Conservation (phyloP, 495 filamentous ascomycete genomes). For the Xeromyces bisporus region DNA sequence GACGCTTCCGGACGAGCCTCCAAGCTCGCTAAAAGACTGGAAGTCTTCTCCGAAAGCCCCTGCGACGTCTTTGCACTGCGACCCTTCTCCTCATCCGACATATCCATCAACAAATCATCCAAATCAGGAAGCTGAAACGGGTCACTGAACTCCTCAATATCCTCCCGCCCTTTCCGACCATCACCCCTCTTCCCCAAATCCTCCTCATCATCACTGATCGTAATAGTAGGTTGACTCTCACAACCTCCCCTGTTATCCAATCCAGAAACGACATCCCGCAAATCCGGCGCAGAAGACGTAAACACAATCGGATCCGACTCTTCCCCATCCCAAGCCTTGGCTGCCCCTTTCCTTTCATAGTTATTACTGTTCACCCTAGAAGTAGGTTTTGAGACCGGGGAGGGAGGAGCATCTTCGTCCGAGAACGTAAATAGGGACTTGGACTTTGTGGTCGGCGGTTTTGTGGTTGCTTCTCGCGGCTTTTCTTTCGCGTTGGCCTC, state of each 20-base stretch:
- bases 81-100: too few species aligned
- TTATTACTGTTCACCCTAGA: neutral
- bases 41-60: slow-evolving; percentile 22
- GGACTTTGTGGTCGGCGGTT: too few species aligned
- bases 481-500: slow-evolving; percentile 3
- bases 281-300: slow-evolving; percentile 30
- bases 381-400: neutral
- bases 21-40: slow-evolving; percentile 21
- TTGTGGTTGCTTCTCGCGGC: neutral
- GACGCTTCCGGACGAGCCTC: slow-evolving; percentile 2
- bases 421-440: slow-evolving; percentile 17
- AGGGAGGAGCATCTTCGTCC: slow-evolving; percentile 18
- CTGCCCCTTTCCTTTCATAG: slow-evolving; percentile 1
- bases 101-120: slow-evolving; percentile 17
- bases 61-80: slow-evolving; percentile 3
- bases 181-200: slow-evolving; percentile 2
- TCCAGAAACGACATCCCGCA: too few species aligned
- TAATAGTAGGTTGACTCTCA: slow-evolving; percentile 14
- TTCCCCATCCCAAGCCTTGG: slow-evolving; percentile 6
- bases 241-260: too few species aligned
- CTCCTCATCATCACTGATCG: slow-evolving; percentile 22
- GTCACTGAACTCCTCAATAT: slow-evolving; percentile 26
- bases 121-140: slow-evolving; percentile 15
- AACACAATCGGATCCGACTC: slow-evolving; percentile 37
- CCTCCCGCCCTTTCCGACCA: slow-evolving; percentile 6